A percentile compares a stretch with the other conserved stretches of the same genome.
These are phyloP conservation scores for Monosporozyma aerobia DNA, from an alignment of 805 yeast genomes.

Conservation along the genomic window DNA sequence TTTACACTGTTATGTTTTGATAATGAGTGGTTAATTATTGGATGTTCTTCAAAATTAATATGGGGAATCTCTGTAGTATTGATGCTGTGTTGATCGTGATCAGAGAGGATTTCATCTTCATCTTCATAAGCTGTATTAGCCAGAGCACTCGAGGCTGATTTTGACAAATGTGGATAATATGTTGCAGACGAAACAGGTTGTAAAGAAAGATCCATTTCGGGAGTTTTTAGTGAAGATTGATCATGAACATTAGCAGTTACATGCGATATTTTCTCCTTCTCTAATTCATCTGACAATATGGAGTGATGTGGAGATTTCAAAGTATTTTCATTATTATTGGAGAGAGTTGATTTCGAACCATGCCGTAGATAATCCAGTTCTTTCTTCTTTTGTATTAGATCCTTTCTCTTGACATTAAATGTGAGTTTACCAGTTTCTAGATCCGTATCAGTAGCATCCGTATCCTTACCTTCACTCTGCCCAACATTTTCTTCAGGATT, in stretches of 20 bases:
- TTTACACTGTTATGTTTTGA: neutral
- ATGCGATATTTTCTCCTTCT: neutral
- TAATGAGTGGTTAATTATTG: neutral
- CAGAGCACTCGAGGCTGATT: constrained; percentile 5
- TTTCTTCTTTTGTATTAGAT: neutral
- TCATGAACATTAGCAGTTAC: neutral
- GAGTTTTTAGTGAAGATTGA: neutral
- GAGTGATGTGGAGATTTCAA: neutral
- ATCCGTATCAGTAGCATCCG: neutral
- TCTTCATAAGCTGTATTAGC: constrained; percentile 5
- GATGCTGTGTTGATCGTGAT: neutral
- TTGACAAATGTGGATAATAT: constrained; percentile 57
- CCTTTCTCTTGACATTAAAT: neutral
- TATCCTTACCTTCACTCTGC: neutral
- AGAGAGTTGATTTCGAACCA: neutral
- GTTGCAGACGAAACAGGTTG: constrained; percentile 66
- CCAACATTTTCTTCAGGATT: neutral
- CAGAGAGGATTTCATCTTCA: neutral
- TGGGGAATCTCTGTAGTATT: neutral
- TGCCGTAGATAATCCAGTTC: neutral
- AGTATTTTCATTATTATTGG: neutral
- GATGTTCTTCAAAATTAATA: neutral
- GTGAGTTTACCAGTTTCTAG: neutral
- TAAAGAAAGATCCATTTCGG: constrained; percentile 18
- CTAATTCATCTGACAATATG: neutral